Evolutionary conservation across 192 early-diverging fungal genomes (phyloP).

Genomic region (Chytriomyces sp.): DNA sequence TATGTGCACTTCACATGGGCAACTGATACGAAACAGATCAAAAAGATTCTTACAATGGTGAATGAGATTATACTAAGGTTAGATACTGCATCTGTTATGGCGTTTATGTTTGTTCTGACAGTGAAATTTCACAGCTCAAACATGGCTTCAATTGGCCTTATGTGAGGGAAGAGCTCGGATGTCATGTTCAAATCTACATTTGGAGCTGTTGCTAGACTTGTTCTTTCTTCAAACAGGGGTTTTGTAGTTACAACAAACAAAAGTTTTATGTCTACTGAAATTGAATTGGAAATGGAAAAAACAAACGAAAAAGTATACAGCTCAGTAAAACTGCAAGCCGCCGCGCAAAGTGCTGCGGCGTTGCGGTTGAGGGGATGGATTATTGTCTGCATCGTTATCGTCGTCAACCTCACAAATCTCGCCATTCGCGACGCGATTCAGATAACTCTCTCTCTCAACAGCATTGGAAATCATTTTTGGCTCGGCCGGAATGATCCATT

Average conservation of each 20-base stretch:
- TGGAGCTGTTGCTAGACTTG: too few species aligned
- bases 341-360: too few species aligned
- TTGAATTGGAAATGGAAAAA: too few species aligned
- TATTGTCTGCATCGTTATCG: neutral
- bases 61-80: conserved; percentile 36
- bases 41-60: conserved; percentile 40
- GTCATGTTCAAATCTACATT: too few species aligned
- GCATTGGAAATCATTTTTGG: conserved; percentile 33
- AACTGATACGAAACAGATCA: conserved; percentile 60
- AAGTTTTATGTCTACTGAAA: neutral
- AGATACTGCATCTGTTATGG: too few species aligned
- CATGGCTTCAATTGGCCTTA: neutral
- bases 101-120: too few species aligned
- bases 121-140: neutral
- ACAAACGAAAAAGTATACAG: neutral
- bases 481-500: conserved; percentile 34
- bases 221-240: neutral
- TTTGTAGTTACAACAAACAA: neutral
- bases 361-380: too few species aligned
- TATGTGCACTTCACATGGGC: conserved; percentile 66
- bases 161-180: too few species aligned
- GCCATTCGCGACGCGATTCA: conserved; percentile 25
- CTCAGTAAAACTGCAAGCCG: too few species aligned
- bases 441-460: conserved; percentile 35
- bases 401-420: conserved; percentile 31